phyloP scores from a whole-genome alignment of 1,139 yeast genomes.

The Groenewaldozyma sp. region DNA sequence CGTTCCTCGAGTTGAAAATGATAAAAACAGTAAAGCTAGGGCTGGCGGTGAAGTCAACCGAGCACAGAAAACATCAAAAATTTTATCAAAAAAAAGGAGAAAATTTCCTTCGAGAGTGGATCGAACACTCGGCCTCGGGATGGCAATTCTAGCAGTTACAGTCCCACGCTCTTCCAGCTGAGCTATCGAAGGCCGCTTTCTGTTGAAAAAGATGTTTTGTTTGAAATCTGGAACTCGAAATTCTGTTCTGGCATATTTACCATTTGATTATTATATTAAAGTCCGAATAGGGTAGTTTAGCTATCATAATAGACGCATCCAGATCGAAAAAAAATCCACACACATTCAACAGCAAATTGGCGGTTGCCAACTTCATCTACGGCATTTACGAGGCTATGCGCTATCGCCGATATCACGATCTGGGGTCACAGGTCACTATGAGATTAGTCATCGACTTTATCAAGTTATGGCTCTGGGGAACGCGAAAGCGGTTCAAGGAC shows the following conservation, averaged over 20 bases:
- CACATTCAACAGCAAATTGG: too few relatives aligned
- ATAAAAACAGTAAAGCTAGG: not conserved
- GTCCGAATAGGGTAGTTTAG: not conserved
- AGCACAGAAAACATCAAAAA: not conserved
- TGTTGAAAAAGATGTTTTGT: not conserved
- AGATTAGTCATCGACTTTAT: not conserved
- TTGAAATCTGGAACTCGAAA: not conserved
- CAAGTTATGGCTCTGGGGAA: not conserved
- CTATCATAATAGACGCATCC: not conserved
- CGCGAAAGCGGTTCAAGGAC: not conserved
- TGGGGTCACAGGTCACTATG: slow-evolving; percentile 1
- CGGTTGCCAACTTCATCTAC: not conserved
- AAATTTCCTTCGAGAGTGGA: slow-evolving; percentile 65
- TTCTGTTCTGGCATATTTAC: not conserved
- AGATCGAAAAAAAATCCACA: too few relatives aligned
- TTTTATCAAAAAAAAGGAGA: not conserved
- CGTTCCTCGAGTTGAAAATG: too few relatives aligned
- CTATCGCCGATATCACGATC: not conserved
- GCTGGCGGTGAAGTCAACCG: slow-evolving; percentile 40
- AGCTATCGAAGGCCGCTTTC: slow-evolving; percentile 13
- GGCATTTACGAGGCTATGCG: not conserved
- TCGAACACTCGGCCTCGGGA: slow-evolving; percentile 83
- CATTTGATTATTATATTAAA: not conserved
- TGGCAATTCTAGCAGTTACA: slow-evolving; percentile 49
- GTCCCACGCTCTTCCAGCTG: slow-evolving; percentile 46